Evolutionary conservation across 108 stramenopile species (phyloP).

Genomic region (Ochromonas danica): DNA sequence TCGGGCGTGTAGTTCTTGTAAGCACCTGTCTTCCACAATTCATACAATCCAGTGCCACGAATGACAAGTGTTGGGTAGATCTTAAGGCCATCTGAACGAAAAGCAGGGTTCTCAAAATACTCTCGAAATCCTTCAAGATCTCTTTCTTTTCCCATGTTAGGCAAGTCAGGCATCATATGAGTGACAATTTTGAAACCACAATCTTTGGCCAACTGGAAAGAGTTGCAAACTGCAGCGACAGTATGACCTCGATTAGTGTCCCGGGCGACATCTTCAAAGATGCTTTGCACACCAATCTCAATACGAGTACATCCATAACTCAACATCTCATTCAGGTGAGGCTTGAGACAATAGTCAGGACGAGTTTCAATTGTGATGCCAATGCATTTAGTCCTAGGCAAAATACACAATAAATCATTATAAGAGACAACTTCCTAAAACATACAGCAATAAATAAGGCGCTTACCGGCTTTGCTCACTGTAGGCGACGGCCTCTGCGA

Average conservation of each 20-base stretch:
- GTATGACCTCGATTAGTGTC: constrained; percentile 35
- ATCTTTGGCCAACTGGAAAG: constrained; percentile 89
- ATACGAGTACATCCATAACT: constrained; percentile 95
- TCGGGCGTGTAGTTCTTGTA: constrained; percentile 85
- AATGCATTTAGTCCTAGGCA: constrained; percentile 26
- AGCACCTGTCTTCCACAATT: constrained; percentile 87
- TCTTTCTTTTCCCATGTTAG: constrained; percentile 84
- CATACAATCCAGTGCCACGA: constrained; percentile 90
- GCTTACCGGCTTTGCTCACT: constrained; percentile 65
- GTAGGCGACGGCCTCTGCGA: constrained; percentile 79
- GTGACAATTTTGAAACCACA: constrained; percentile 74
- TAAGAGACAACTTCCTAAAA: neutral
- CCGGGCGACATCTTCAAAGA: constrained; percentile 27
- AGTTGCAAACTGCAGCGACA: constrained; percentile 62
- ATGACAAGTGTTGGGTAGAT: constrained; percentile 92
- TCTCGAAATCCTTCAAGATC: constrained; percentile 82
- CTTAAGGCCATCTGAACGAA: constrained; percentile 88
- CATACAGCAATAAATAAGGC: neutral
- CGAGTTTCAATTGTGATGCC: constrained; percentile 36
- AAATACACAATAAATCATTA: neutral
- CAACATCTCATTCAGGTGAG: constrained; percentile 87
- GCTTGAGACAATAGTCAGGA: constrained; percentile 74
- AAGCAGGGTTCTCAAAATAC: constrained; percentile 86
- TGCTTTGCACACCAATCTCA: constrained; percentile 89
- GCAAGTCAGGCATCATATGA: constrained; percentile 57